Evolutionary conservation across 306 rosid species (phyloP), one percentile per base, ranked within the genome.

Genomic region (Calophaca sinica): DNA sequence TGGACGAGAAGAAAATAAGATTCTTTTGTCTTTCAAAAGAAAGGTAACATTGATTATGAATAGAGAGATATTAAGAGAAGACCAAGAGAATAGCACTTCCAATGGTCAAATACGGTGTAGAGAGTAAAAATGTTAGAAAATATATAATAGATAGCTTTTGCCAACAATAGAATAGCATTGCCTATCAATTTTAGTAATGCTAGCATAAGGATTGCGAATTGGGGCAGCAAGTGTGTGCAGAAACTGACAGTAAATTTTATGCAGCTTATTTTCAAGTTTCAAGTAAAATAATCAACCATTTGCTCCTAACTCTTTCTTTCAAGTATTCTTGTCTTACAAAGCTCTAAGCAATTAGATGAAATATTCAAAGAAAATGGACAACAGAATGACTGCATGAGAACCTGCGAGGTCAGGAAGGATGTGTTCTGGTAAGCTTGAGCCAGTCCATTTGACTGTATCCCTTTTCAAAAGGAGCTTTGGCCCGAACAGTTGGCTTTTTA

Each of bases 381-480:
- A 77, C 26, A 51, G 55, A 62, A 41, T 39, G 15, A 52, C 39
- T 12, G 62, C 50, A 63, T 26, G 52, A 3, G 49, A 80, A 93
- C 99, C 99, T 87, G 97, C 97, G 81, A 94, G 96, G 70, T 94
- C 96, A 14, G 97, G n/a, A n/a, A 14, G 97, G 99, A 79, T 92
- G 93, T 2, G 97, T 74, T 68, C 78, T 90, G 59, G 93, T 92
- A 72, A 94, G 96, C 91, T 87, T 94, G 53, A 94, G 88, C 99
- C 99, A 94, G 63, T 94, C 96, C 96, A 94, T 89, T 84, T 86
- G 99, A 86, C 99, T 94, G 67, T 91, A 92, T 7, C 99, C 99
- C 80, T 92, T 94, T 66, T 94, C 99, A 66, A 92, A 94, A 68
- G 97, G 99, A 80, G 92, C 96, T 81, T 94, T 94, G 67, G 86